Evolutionary conservation across 768 basidiomycete species (phyloP).

Genomic region (Serendipita sp.): DNA sequence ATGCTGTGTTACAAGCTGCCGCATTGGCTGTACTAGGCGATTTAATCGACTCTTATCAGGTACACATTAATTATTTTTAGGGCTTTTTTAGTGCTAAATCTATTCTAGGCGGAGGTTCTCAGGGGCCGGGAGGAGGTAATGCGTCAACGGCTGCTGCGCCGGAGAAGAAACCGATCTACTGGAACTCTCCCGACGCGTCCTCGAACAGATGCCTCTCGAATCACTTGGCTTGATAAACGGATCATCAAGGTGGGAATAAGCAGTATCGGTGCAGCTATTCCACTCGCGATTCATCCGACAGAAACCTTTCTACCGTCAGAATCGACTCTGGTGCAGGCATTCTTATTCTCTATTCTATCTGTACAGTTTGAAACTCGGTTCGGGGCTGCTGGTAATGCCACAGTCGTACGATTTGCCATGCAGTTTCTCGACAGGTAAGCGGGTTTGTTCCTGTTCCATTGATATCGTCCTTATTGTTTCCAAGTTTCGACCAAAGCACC

Average conservation of each 20-base stretch:
- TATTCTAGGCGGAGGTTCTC: slow-evolving; percentile 50
- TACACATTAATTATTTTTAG: slow-evolving; percentile 16
- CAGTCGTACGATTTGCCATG: slow-evolving; percentile 57
- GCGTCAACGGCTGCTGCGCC: not conserved
- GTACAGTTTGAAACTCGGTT: slow-evolving; percentile 56
- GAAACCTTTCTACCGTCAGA: slow-evolving; percentile 21
- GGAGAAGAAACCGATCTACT: not conserved
- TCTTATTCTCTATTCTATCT: slow-evolving; percentile 68
- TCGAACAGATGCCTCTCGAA: slow-evolving; percentile 7
- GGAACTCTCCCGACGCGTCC: not conserved
- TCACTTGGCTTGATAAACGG: slow-evolving; percentile 22
- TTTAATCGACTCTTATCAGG: slow-evolving; percentile 73
- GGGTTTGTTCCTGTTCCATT: not conserved
- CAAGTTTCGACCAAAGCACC: slow-evolving; percentile 63
- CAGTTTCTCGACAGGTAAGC: slow-evolving; percentile 68
- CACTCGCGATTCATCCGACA: slow-evolving; percentile 44
- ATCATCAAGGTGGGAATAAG: slow-evolving; percentile 37
- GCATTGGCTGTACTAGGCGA: slow-evolving; percentile 85
- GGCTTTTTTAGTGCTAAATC: slow-evolving; percentile 11
- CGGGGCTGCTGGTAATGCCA: slow-evolving; percentile 63
- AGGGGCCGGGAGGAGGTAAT: slow-evolving; percentile 33
- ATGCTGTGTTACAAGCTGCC: slow-evolving; percentile 88
- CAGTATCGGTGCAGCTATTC: slow-evolving; percentile 82
- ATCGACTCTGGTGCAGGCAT: slow-evolving; percentile 45
- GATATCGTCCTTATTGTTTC: not conserved